A percentile compares a stretch with the other conserved stretches of the same genome.
phyloP scores from a whole-genome alignment of 768 basidiomycete genomes.

The Mycena metata region DNA sequence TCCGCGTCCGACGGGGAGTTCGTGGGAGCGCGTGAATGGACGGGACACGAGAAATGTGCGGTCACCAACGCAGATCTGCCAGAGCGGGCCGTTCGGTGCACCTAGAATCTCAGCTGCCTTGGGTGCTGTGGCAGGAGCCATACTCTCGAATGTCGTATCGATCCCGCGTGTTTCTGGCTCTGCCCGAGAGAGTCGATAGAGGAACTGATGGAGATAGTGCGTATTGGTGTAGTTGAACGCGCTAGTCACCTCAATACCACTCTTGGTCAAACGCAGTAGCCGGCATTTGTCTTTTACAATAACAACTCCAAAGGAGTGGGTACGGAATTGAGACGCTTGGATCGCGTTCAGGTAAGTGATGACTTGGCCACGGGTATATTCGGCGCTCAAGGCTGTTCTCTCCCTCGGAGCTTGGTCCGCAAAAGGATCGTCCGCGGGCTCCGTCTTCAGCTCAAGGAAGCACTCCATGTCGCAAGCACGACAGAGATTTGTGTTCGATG shows the following conservation, averaged over 20 bases:
- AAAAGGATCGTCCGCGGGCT: constrained; percentile 24
- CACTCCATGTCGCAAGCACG: constrained; percentile 27
- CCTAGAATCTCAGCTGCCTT: background rate
- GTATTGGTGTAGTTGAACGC: constrained; percentile 12
- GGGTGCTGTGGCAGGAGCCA: background rate
- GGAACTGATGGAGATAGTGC: constrained; percentile 7
- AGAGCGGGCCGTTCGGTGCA: constrained; percentile 14
- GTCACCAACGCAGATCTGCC: constrained; percentile 25
- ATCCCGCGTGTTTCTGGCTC: constrained; percentile 21
- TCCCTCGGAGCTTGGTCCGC: background rate
- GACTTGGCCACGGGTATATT: constrained; percentile 32
- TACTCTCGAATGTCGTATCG: constrained; percentile 21
- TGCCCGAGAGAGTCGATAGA: constrained; percentile 34
- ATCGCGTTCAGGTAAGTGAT: constrained; percentile 35
- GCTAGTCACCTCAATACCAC: constrained; percentile 1
- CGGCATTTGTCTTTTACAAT: constrained; percentile 23
- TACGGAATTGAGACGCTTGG: constrained; percentile 31
- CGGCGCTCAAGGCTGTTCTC: background rate
- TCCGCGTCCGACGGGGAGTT: constrained; percentile 33
- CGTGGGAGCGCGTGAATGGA: constrained; percentile 30
- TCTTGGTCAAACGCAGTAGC: constrained; percentile 15
- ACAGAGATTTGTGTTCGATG: constrained; percentile 25
- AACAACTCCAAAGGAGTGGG: constrained; percentile 27
- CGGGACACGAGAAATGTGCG: constrained; percentile 23
- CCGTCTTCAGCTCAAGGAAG: constrained; percentile 33